Base-by-base conservation (phyloP, 257 asterid genomes). In the Oldenlandia corymbosa region DNA sequence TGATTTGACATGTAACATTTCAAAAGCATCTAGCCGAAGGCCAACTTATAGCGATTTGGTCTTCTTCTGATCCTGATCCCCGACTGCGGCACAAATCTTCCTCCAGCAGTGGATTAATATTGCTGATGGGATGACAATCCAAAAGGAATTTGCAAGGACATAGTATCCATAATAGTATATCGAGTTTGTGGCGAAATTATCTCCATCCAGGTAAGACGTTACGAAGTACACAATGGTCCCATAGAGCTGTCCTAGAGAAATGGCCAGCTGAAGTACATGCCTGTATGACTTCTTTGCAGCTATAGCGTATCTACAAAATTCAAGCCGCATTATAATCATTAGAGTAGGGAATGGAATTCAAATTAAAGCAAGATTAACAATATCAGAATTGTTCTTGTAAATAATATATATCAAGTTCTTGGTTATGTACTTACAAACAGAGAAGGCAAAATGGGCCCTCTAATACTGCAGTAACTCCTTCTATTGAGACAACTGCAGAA, bases 201-300 rank as follows among this genome's bases (percentile, higher is more conserved):
- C 95, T 42, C 99, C 97, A 7, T 92, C 99, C 85, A 92, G 71
- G 42, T 68, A 0, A 52, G 99, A 73, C 6, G 96, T 85, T 5
- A 83, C 58, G 70, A 82, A 93, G 67, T 89, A 93, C 58, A 93
- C 80, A 7, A 68, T 72, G 34, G 97, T 85, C 41, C 97, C 97
- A 9, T 93, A 93, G 20, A 93, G 94, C 79, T 93, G 97, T 17
- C 95, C 96, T 69, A 93, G 55, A 42, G 88, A 93, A 65, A 93
- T 87, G 61, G 96, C 84, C 50, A 87, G 58, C 69, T 93, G 99
- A 64, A 93, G 95, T 50, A 78, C 68, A 73, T 82, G 69, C 59
- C 83, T 82, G 28, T 87, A 84, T 1, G 99, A 54, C 80, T 83
- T 87, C 82, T 75, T 87, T 23, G 81, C 60, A 43, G 94, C 96